Evolutionary conservation across 2,329 filamentous ascomycete genomes (phyloP).

Genomic region (Capronia americana): DNA sequence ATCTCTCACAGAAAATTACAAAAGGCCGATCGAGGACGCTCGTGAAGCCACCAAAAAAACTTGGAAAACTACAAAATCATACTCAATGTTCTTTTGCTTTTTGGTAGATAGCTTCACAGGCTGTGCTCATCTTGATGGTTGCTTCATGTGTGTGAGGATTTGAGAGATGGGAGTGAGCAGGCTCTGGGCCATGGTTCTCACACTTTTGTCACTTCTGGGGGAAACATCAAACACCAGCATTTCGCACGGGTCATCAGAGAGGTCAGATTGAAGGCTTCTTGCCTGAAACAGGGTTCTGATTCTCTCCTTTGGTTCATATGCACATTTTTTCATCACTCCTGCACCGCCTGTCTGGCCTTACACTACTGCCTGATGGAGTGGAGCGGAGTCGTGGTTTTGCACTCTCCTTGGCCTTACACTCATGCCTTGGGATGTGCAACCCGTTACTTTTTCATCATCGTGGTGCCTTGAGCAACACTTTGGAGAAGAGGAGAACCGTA

Average conservation of each 20-base stretch:
- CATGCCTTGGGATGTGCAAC: neutral
- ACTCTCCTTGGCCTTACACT: neutral
- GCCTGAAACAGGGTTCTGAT: conserved; percentile 17
- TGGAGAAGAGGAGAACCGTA: neutral
- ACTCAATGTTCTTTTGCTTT: conserved; percentile 21
- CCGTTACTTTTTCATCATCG: neutral
- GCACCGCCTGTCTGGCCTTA: neutral
- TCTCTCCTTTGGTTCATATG: conserved; percentile 9
- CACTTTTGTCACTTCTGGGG: conserved; percentile 7
- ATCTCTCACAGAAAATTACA: conserved; percentile 11
- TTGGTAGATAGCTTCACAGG: conserved; percentile 9
- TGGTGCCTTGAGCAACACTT: conserved; percentile 9
- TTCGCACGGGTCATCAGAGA: neutral
- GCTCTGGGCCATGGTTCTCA: conserved; percentile 5
- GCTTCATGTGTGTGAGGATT: conserved; percentile 6
- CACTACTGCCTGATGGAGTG: neutral
- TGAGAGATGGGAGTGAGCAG: conserved; percentile 17
- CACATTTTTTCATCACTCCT: neutral
- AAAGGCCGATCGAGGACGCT: conserved; percentile 26
- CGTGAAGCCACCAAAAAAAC: conserved; percentile 30
- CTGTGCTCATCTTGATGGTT: conserved; percentile 17
- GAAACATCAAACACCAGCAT: conserved; percentile 4
- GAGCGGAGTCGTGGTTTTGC: neutral
- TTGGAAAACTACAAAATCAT: conserved; percentile 31
- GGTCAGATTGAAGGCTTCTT: conserved; percentile 13